Conservation (phyloP, 495 filamentous ascomycete species). For the Penicillium diatomitis region DNA sequence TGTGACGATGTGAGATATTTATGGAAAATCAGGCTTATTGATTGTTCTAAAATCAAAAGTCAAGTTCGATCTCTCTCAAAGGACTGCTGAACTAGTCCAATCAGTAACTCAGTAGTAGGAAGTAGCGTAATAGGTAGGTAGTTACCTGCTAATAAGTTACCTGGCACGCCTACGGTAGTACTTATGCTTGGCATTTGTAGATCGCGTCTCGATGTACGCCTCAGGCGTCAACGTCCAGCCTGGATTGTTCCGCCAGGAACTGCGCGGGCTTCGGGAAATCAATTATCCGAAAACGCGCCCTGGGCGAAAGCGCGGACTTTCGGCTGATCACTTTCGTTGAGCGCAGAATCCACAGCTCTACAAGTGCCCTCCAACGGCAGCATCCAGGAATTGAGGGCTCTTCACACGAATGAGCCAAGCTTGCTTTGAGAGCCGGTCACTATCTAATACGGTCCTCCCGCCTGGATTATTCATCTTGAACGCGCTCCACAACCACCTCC, state of each 20-base stretch:
- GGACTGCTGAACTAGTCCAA: no score
- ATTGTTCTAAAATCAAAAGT: no score
- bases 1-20: no score
- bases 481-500: no score
- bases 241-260: background rate
- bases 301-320: slow-evolving; percentile 21
- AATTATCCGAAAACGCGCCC: slow-evolving; percentile 14
- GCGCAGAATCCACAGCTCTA: slow-evolving; percentile 15
- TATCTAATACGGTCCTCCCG: background rate
- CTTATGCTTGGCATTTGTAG: no score
- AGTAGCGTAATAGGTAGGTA: no score
- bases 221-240: slow-evolving; percentile 1
- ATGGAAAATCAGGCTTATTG: no score
- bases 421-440: no score
- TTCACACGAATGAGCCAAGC: slow-evolving; percentile 1
- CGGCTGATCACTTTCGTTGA: slow-evolving; percentile 23
- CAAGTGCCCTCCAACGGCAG: slow-evolving; percentile 12
- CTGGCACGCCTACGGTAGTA: no score
- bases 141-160: no score
- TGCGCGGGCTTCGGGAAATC: slow-evolving; percentile 7
- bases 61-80: no score
- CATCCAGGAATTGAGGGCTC: slow-evolving; percentile 16
- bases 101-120: no score
- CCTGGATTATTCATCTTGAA: background rate
- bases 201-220: background rate